A percentile compares a stretch with the other conserved stretches of the same genome.
phyloP scores from a whole-genome alignment of 2,329 filamentous ascomycete species.

The Phialocephala sp. region DNA sequence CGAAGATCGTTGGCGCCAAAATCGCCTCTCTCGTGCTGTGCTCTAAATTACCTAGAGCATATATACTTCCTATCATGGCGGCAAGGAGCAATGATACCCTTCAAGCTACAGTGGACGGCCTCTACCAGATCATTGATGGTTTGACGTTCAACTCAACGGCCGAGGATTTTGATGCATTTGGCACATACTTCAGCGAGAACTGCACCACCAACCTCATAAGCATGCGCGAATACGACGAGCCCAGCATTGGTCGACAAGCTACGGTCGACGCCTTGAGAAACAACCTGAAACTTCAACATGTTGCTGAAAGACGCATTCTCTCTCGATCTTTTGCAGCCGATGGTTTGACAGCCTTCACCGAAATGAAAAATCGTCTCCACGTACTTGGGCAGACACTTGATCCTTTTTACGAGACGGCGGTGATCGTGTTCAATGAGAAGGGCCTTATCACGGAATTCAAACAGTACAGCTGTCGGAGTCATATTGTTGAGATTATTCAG shows the following conservation, averaged over 20 bases:
- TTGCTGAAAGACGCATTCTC: neutral
- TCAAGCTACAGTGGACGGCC: neutral
- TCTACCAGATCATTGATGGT: slow-evolving; percentile 5
- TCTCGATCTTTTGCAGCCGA: neutral
- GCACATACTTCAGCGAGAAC: neutral
- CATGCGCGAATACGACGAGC: slow-evolving; percentile 12
- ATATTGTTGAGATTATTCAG: slow-evolving; percentile 13
- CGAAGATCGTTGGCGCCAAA: neutral
- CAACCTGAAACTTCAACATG: neutral
- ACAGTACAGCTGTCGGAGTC: slow-evolving; percentile 13
- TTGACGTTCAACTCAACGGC: neutral
- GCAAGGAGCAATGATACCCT: neutral
- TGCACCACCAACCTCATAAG: slow-evolving; percentile 8
- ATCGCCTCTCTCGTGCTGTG: neutral
- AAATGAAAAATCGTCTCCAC: neutral
- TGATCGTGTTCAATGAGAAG: neutral
- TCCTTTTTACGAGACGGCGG: neutral
- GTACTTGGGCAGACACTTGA: neutral
- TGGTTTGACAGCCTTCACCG: neutral
- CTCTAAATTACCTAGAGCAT: neutral
- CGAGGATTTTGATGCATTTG: neutral
- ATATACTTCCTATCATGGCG: neutral
- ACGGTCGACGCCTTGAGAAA: neutral
- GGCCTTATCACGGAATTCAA: neutral
- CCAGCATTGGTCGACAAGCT: neutral